These are phyloP conservation scores for Tillandsia leiboldiana DNA, from an alignment of 176 grass and related monocot genomes.

Conservation along the genomic window DNA sequence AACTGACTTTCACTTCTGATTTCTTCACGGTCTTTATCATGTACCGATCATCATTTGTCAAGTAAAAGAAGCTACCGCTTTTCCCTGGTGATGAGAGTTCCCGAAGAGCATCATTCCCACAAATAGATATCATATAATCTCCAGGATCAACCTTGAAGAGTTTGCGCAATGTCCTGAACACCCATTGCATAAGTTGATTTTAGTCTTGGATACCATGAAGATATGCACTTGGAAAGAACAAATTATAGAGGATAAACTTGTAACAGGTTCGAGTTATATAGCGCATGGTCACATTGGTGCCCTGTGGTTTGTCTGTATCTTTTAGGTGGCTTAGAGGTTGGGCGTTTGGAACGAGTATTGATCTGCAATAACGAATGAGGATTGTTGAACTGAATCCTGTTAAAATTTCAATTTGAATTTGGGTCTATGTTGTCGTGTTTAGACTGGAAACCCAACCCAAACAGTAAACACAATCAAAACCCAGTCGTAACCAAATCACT, in stretches of 20 bases:
- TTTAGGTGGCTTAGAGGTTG: no score
- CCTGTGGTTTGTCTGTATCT: no score
- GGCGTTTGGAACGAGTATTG: no score
- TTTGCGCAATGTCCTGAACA: slow-evolving; percentile 62
- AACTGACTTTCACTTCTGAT: slow-evolving; percentile 75
- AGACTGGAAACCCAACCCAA: no score
- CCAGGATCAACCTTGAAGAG: slow-evolving; percentile 64
- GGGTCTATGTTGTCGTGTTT: no score
- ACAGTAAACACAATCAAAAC: no score
- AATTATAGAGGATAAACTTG: not conserved
- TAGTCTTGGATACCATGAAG: slow-evolving; percentile 14
- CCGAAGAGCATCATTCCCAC: slow-evolving; percentile 65
- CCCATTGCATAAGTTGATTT: not conserved
- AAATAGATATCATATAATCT: slow-evolving; percentile 81
- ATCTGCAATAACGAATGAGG: no score
- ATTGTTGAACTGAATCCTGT: no score
- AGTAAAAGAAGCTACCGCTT: slow-evolving; percentile 86
- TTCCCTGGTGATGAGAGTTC: slow-evolving; percentile 82
- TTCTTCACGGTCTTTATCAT: slow-evolving; percentile 88
- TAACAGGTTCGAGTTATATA: no score
- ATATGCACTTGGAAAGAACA: not conserved
- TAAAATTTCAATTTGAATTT: no score
- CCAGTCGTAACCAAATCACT: no score
- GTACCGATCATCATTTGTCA: slow-evolving; percentile 70
- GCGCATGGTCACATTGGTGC: no score